phyloP scores from a whole-genome alignment of 2,329 filamentous ascomycete genomes.

The Pseudogymnoascus pannorum region DNA sequence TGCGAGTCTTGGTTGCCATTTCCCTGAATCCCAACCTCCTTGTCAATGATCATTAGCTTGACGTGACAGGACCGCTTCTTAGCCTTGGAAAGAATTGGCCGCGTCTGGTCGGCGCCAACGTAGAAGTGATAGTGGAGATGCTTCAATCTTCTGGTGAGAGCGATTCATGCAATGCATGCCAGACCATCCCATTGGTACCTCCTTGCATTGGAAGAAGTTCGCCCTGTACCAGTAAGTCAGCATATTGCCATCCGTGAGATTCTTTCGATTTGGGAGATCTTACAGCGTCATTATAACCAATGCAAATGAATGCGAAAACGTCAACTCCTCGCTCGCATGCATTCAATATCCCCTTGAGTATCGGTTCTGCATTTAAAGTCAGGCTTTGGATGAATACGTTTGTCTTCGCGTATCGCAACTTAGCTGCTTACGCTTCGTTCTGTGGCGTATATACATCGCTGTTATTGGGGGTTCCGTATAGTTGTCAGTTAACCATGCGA shows the following conservation, averaged over 20 bases:
- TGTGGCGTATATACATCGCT: constrained; percentile 58
- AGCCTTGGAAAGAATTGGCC: constrained; percentile 57
- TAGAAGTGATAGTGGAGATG: constrained; percentile 61
- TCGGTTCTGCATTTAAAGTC: constrained; percentile 63
- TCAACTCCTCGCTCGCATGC: constrained; percentile 61
- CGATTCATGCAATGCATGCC: constrained; percentile 48
- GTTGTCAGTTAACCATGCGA: constrained; percentile 65
- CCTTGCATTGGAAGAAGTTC: constrained; percentile 70
- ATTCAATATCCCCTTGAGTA: constrained; percentile 54
- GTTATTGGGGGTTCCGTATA: constrained; percentile 58
- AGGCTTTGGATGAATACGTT: constrained; percentile 73
- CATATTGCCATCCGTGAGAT: background rate
- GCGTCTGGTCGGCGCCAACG: constrained; percentile 63
- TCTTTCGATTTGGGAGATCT: constrained; percentile 19
- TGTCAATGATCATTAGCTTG: constrained; percentile 70
- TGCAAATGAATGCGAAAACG: constrained; percentile 64
- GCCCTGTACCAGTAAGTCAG: constrained; percentile 37
- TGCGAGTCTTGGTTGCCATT: constrained; percentile 78
- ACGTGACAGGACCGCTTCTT: constrained; percentile 66
- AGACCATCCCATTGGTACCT: constrained; percentile 67
- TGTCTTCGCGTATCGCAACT: constrained; percentile 54
- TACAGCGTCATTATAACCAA: constrained; percentile 69
- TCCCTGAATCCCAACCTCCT: constrained; percentile 60
- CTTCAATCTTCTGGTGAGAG: constrained; percentile 43
- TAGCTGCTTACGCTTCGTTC: constrained; percentile 67